Evolutionary conservation across 2,329 filamentous ascomycete species (phyloP).

Genomic region (Ampelomyces quisqualis): DNA sequence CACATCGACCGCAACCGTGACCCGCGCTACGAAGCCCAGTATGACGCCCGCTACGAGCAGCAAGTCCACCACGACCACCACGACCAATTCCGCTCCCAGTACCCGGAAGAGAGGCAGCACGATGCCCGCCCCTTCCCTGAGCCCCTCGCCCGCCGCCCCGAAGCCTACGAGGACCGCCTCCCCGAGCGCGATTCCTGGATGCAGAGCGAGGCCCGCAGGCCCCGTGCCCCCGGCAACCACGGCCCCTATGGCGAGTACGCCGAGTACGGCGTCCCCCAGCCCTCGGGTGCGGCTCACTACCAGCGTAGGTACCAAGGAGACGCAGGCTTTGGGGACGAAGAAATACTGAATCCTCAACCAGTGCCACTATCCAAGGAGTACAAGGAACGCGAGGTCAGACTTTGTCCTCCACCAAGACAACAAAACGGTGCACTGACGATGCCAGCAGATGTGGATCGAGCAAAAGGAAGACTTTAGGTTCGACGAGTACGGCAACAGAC

Average conservation of each 20-base stretch:
- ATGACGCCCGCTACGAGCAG: constrained; percentile 22
- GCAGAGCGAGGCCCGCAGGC: constrained; percentile 26
- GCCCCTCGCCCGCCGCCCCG: constrained; percentile 35
- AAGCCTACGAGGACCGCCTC: constrained; percentile 41
- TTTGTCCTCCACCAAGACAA: constrained; percentile 2
- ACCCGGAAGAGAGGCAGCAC: constrained; percentile 16
- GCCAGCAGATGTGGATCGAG: constrained; percentile 38
- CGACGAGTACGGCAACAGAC: constrained; percentile 40
- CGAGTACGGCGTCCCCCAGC: constrained; percentile 36
- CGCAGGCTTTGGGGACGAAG: constrained; percentile 41
- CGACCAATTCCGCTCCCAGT: constrained; percentile 21
- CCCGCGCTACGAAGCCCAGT: constrained; percentile 17
- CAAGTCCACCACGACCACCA: constrained; percentile 19
- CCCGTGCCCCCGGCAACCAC: constrained; percentile 14
- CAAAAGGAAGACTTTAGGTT: constrained; percentile 40
- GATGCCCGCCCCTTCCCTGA: constrained; percentile 17
- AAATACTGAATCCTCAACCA: constrained; percentile 42
- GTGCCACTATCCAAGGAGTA: constrained; percentile 34
- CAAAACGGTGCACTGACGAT: constrained; percentile 6
- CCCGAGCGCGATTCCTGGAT: constrained; percentile 40
- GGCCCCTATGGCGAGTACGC: constrained; percentile 30
- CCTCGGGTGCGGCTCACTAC: constrained; percentile 32
- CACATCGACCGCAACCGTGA: constrained; percentile 9
- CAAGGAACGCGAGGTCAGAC: constrained; percentile 37
- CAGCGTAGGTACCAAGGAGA: constrained; percentile 39